phyloP scores from a whole-genome alignment of 2,329 filamentous ascomycete species.

The Hymenoscyphus repandus region DNA sequence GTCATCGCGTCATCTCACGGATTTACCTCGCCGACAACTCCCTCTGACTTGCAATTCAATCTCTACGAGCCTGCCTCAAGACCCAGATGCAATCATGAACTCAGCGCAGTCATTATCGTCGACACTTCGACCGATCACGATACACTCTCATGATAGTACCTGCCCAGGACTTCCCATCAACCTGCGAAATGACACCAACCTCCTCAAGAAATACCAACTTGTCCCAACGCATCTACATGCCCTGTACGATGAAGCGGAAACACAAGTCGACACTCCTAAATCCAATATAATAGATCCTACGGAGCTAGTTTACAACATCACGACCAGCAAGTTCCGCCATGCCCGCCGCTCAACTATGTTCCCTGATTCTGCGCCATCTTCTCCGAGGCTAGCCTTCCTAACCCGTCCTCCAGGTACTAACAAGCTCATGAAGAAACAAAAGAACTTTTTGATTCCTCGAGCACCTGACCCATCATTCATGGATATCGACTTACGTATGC shows the following conservation, averaged over 20 bases:
- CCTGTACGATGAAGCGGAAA: not conserved
- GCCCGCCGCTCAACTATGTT: slow-evolving; percentile 9
- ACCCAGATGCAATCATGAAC: too few species aligned
- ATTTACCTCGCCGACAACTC: too few species aligned
- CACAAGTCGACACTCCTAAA: not conserved
- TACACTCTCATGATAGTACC: too few species aligned
- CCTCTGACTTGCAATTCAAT: too few species aligned
- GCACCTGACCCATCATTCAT: not conserved
- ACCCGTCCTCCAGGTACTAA: not conserved
- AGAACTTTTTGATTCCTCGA: not conserved
- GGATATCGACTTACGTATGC: slow-evolving; percentile 9
- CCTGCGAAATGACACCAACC: not conserved
- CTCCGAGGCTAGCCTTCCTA: not conserved
- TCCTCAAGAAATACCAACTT: not conserved
- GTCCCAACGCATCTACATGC: not conserved
- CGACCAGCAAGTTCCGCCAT: slow-evolving; percentile 8
- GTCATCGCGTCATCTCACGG: too few species aligned
- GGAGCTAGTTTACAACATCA: slow-evolving; percentile 18
- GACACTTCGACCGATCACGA: too few species aligned
- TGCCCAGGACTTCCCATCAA: not conserved
- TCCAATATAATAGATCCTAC: slow-evolving; percentile 2
- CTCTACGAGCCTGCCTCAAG: too few species aligned
- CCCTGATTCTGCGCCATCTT: not conserved
- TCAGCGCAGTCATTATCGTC: too few species aligned
- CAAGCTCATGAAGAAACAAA: not conserved